phyloP scores from a whole-genome alignment of 495 filamentous ascomycete species.

The Tuber brumale region DNA sequence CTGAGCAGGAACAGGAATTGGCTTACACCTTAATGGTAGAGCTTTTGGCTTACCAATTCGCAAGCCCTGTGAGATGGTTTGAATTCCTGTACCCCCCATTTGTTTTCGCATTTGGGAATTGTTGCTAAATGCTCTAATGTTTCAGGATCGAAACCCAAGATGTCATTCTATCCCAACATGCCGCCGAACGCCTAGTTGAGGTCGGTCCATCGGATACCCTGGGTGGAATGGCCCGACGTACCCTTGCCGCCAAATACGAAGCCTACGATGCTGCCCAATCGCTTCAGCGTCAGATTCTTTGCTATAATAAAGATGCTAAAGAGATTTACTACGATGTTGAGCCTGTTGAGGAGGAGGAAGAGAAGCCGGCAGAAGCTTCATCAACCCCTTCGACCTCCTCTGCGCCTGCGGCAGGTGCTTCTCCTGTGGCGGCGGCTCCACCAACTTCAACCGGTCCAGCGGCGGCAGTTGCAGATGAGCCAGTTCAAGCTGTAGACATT shows the following conservation, averaged over 20 bases:
- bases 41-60: slow-evolving; percentile 98
- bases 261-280: slow-evolving; percentile 95
- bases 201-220: slow-evolving; percentile 97
- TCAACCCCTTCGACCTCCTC: slow-evolving; percentile 46
- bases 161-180: slow-evolving; percentile 94
- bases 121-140: slow-evolving; percentile 22
- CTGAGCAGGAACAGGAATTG: slow-evolving; percentile 97
- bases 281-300: slow-evolving; percentile 91
- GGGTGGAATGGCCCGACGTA: slow-evolving; percentile 94
- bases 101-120: slow-evolving; percentile 3
- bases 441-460: slow-evolving; percentile 68
- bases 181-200: slow-evolving; percentile 94
- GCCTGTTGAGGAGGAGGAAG: slow-evolving; percentile 83
- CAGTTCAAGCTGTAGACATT: slow-evolving; percentile 80
- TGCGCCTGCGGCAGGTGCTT: slow-evolving; percentile 50
- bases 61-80: slow-evolving; percentile 87
- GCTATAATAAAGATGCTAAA: slow-evolving; percentile 98
- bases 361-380: slow-evolving; percentile 50
- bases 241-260: slow-evolving; percentile 95
- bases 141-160: slow-evolving; percentile 90
- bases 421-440: slow-evolving; percentile 53
- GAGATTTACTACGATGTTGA: slow-evolving; percentile 99
- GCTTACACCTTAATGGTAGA: slow-evolving; percentile 95
- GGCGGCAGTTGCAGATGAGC: slow-evolving; percentile 74
- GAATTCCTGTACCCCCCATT: background rate